phyloP scores from a whole-genome alignment of 495 filamentous ascomycete genomes.

The Daldinia vernicosa region DNA sequence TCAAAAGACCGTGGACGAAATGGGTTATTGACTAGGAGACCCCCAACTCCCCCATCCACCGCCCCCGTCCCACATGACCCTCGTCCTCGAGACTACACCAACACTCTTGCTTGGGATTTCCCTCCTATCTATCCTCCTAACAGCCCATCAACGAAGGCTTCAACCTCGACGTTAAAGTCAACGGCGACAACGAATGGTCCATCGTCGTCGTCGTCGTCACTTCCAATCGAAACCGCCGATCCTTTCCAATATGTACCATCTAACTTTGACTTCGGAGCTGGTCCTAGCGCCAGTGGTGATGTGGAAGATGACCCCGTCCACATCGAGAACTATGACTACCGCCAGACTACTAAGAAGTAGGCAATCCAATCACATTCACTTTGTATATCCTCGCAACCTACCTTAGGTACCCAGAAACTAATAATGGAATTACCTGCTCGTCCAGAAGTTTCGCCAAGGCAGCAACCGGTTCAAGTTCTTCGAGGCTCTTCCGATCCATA shows the following conservation, averaged over 20 bases:
- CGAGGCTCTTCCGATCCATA: constrained; percentile 40
- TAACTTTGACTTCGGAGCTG: constrained; percentile 15
- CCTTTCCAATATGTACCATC: constrained; percentile 27
- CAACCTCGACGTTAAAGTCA: not conserved
- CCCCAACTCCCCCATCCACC: constrained; percentile 24
- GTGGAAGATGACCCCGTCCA: not conserved
- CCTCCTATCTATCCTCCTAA: constrained; percentile 4
- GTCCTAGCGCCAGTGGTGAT: not conserved
- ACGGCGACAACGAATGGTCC: not conserved
- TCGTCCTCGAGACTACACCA: constrained; percentile 29
- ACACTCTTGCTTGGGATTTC: constrained; percentile 20
- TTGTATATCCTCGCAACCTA: not conserved
- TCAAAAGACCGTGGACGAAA: constrained; percentile 32
- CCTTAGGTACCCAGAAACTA: not conserved
- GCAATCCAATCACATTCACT: not conserved
- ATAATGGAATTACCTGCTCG: not conserved
- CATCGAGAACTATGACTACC: not conserved
- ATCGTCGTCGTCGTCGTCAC: not conserved
- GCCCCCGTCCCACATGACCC: constrained; percentile 34
- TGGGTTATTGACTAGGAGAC: constrained; percentile 34
- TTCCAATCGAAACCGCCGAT: not conserved
- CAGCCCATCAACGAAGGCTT: not conserved
- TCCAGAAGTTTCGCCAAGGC: constrained; percentile 30
- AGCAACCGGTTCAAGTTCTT: constrained; percentile 29
- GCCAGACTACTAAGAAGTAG: not conserved